phyloP scores from a whole-genome alignment of 2,329 filamentous ascomycete genomes.

The Epichloe gansuensis region DNA sequence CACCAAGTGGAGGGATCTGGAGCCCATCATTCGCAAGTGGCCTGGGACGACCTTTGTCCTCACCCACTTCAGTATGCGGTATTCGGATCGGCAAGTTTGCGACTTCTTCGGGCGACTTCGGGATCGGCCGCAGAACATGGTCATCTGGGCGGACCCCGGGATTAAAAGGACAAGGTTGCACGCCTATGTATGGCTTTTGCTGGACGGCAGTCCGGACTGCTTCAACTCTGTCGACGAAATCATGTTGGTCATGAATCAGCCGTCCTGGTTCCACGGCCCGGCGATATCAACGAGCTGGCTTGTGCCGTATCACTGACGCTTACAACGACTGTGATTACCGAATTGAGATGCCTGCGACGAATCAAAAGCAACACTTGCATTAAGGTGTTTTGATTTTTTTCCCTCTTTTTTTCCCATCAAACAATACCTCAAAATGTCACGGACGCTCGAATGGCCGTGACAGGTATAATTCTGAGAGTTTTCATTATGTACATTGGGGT shows the following conservation, averaged over 20 bases:
- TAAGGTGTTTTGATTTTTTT: too few relatives aligned
- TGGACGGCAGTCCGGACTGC: too few relatives aligned
- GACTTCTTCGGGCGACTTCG: slow-evolving; percentile 29
- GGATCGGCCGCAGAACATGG: slow-evolving; percentile 29
- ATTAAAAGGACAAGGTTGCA: not conserved
- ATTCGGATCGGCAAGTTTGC: slow-evolving; percentile 27
- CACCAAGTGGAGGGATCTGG: slow-evolving; percentile 33
- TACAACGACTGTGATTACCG: too few relatives aligned
- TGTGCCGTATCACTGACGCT: too few relatives aligned
- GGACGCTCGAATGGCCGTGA: not conserved
- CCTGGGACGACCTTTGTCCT: slow-evolving; percentile 32
- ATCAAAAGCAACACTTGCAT: too few relatives aligned
- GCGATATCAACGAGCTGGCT: too few relatives aligned
- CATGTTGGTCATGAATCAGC: too few relatives aligned
- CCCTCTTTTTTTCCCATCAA: too few relatives aligned
- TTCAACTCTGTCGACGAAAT: too few relatives aligned
- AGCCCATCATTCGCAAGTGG: slow-evolving; percentile 30
- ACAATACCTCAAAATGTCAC: not conserved
- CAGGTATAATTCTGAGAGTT: not conserved
- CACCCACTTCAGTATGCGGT: slow-evolving; percentile 35
- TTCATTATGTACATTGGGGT: not conserved
- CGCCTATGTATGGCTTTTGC: too few relatives aligned
- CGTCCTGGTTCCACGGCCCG: too few relatives aligned
- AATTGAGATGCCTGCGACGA: too few relatives aligned
- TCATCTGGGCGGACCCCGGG: slow-evolving; percentile 33